Evolutionary conservation across 805 yeast genomes (phyloP), one percentile per base, ranked within the genome.

Genomic region (Yamadazyma phyllophila): DNA sequence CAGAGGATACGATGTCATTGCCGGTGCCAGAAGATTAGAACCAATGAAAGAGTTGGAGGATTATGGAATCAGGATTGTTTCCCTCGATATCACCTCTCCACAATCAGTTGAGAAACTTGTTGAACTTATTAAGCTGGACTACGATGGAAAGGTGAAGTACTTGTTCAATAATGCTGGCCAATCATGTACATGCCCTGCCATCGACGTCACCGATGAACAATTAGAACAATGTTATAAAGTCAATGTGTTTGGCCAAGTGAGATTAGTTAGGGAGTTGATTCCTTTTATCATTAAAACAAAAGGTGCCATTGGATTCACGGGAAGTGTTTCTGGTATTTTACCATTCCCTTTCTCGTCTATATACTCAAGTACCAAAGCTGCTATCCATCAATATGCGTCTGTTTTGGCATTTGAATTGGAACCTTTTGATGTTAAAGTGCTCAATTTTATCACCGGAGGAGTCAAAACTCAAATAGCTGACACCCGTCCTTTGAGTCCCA

Each of bases 81-180:
- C 66, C 35, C 63, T 85, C 44, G 95, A 86, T 55, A 87, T 86
- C 20, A 61, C 84, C 0, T 68, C 77, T 4, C 41, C 59, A 1
- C 77, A 74, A 30, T 77, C 80, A 26, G 78, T 83, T 35, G 16
- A 53, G 6, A 51, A 65, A 12, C 71, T 81, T 26, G 75, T 73
- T 45, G 56, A 71, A 13, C 63, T 65, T 20, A 68, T 84, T n/a
- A 46, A 53, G 0, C 51, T 55, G 2, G 69, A 74, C 33, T 69
- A 74, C 8, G 78, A 74, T 31, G 77, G 76, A 1, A 46, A 50
- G 41, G 60, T 85, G 45, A 88, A 85, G 54, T 53, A 83, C 8
- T 62, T 86, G 43, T 85, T 73, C 66, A 86, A 87, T 62, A 87
- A 86, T 60, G 95, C 95, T 1, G 91, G 91, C 13, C 83, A 78